Percentiles rank a stretch among this genome's conserved stretches.
Conservation (phyloP, 179 eudicot species). For the Nepenthes alata region DNA sequence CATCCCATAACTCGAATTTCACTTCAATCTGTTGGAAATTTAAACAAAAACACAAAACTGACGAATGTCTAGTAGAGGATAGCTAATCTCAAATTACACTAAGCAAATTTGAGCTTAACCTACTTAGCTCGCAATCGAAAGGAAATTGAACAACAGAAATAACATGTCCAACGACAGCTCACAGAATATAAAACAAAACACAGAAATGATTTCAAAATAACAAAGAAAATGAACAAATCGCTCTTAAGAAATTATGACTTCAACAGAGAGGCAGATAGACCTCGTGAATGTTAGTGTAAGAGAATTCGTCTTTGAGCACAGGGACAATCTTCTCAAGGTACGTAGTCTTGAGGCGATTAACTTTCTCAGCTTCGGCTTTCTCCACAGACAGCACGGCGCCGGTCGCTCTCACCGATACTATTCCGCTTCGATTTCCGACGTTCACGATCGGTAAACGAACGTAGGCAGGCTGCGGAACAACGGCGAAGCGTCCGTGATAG, state of each 20-base stretch:
- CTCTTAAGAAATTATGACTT: background rate
- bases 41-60: slow-evolving; percentile 1
- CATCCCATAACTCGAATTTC: no score
- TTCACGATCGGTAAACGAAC: slow-evolving; percentile 17
- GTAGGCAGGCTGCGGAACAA: slow-evolving; percentile 7
- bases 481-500: slow-evolving; percentile 39
- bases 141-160: background rate
- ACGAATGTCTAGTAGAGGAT: no score
- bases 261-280: slow-evolving; percentile 17
- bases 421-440: slow-evolving; percentile 9
- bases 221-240: background rate
- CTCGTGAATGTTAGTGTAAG: slow-evolving; percentile 70
- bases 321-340: slow-evolving; percentile 67
- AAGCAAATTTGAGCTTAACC: background rate
- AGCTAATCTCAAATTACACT: background rate
- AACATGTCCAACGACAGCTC: background rate
- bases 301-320: slow-evolving; percentile 67
- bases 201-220: background rate
- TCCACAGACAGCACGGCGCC: slow-evolving; percentile 50
- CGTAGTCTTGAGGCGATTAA: slow-evolving; percentile 42
- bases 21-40: slow-evolving; percentile 4
- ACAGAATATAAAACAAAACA: background rate
- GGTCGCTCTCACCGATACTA: slow-evolving; percentile 34
- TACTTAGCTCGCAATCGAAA: background rate
- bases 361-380: slow-evolving; percentile 50